These are phyloP conservation scores for Trametes villosa DNA, from an alignment of 768 basidiomycete species.

Conservation along the genomic window DNA sequence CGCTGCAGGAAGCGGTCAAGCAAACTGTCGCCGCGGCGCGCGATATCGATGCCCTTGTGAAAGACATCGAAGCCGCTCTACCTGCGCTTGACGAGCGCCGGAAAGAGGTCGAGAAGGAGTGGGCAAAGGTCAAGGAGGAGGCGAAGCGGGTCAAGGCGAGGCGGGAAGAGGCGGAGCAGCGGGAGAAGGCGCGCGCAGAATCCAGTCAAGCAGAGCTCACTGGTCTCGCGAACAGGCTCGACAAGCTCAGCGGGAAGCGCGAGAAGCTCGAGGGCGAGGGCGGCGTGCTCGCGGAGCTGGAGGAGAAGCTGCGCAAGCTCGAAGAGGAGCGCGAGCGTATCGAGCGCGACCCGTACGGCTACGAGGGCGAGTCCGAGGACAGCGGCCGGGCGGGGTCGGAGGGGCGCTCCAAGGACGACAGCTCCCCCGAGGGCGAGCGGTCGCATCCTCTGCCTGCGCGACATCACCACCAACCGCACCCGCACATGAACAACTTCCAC, in stretches of 20 bases:
- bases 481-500: constrained; percentile 17
- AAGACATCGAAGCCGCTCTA: constrained; percentile 45
- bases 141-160: constrained; percentile 51
- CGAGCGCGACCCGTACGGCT: constrained; percentile 37
- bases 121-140: constrained; percentile 44
- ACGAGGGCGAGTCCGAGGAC: constrained; percentile 25
- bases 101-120: constrained; percentile 49
- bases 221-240: constrained; percentile 60
- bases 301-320: constrained; percentile 63
- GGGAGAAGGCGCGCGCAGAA: constrained; percentile 58
- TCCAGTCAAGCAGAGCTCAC: constrained; percentile 61
- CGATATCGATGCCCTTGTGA: constrained; percentile 46
- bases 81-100: constrained; percentile 46
- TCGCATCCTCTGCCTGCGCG: neutral
- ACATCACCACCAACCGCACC: neutral
- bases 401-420: constrained; percentile 11
- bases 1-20: constrained; percentile 87
- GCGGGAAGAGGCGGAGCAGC: constrained; percentile 52
- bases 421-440: constrained; percentile 12
- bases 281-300: constrained; percentile 62
- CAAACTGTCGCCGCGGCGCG: constrained; percentile 58
- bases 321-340: constrained; percentile 61
- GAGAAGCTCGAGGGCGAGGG: constrained; percentile 64
- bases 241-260: constrained; percentile 64
- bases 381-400: constrained; percentile 1